Base-by-base conservation (phyloP, 306 rosid species). In the Sicyos baderoa region DNA sequence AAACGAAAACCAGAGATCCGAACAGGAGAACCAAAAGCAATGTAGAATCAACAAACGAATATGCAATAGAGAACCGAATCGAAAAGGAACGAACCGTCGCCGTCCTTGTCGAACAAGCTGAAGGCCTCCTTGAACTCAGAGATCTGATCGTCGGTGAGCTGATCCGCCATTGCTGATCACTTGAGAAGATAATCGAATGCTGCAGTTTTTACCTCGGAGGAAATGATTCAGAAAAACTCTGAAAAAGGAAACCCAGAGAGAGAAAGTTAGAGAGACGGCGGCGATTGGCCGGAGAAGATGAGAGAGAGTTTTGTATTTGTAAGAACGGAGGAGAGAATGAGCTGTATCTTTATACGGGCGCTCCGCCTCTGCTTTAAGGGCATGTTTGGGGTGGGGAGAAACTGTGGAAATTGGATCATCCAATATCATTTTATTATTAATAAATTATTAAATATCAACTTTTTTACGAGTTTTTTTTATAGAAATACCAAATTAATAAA, bases 141-240 rank as follows among this genome's bases (percentile, higher is more conserved):
- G 87, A 88, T 88, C 90, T 88, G 90, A 22, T 88, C 95, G 54
- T 88, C 90, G 68, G 90, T 88, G 80, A 88, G 95, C 48, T 88
- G 95, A 76, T 88, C 95, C 35, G 95, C 95, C 95, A 88, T 88
- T 29, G 29, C n/a, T 44, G 64, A 25, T 14, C 9, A 64, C 35
- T 64, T 4, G 6, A 64, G 70, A 44, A 40, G 53, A 5, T 9
- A 42, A 35, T 19, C 5, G 17, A 42, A 64, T 40, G 1, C 29
- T 25, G 64, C 2, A 27, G n/a, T 2, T 19, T 44, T 14, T 64
- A 10, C 2, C 5, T 18, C 0, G 18, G 3, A 21, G 29, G 29
- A 25, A 25, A 25, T 3, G 29, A 25, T 25, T 25, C 29, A 25
- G 29, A 25, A 25, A 25, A 25, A 1, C 29, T 25, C 29, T 25